Percentiles rank a stretch among this genome's conserved stretches.
phyloP scores from a whole-genome alignment of 83 land plant species.

The Thuja plicata region DNA sequence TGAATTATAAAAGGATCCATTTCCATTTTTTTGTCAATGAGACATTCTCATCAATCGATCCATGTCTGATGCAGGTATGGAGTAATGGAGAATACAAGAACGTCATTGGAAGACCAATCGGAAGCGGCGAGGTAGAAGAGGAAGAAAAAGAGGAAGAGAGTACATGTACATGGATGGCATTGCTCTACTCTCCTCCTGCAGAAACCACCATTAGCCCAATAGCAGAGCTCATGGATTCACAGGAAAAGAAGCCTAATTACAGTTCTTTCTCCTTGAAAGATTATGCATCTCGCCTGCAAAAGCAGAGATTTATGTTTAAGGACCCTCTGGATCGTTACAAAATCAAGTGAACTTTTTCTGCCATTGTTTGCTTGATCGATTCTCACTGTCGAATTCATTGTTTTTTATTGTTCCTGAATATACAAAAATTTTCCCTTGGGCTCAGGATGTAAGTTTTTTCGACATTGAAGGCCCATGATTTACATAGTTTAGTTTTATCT shows the following conservation, averaged over 20 bases:
- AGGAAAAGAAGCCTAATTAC: not conserved
- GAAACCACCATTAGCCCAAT: constrained; percentile 1
- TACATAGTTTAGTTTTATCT: too few species aligned
- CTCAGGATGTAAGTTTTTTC: too few species aligned
- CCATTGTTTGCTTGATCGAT: too few species aligned
- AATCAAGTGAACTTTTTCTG: not conserved
- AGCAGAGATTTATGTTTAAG: constrained; percentile 11
- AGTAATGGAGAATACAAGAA: constrained; percentile 12
- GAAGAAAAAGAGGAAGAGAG: not conserved
- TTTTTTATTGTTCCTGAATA: too few species aligned
- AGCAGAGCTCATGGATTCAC: not conserved
- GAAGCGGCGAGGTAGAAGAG: not conserved
- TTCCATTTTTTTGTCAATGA: too few species aligned
- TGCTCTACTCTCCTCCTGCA: not conserved
- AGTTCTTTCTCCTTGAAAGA: not conserved
- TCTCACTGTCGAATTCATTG: not conserved
- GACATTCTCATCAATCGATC: too few species aligned
- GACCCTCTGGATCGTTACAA: constrained; percentile 12
- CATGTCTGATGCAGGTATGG: not conserved
- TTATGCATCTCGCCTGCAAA: constrained; percentile 9
- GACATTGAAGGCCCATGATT: too few species aligned
- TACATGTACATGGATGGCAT: not conserved
- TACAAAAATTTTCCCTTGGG: too few species aligned
- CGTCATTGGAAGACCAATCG: not conserved
- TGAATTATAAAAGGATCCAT: too few species aligned